Percentiles rank a stretch among this genome's conserved stretches.
These are phyloP conservation scores for Candida jianshihensis DNA, from an alignment of 805 yeast genomes.

Conservation along the genomic window DNA sequence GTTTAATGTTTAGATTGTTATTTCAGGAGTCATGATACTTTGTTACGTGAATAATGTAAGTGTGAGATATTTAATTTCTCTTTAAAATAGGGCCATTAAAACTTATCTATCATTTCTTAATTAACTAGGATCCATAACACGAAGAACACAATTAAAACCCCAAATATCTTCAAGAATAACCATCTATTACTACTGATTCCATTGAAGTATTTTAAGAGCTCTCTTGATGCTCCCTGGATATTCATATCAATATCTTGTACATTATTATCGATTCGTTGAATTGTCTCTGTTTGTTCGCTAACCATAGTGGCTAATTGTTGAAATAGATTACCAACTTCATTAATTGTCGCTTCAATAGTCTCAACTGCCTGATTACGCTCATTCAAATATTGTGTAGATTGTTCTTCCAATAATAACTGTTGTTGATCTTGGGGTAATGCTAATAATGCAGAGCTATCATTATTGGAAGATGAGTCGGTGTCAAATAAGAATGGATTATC, in stretches of 20 bases:
- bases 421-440: slow-evolving; percentile 86
- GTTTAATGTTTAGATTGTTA: no score
- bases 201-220: slow-evolving; percentile 82
- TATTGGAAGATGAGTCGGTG: slow-evolving; percentile 10
- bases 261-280: slow-evolving; percentile 90
- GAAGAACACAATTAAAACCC: slow-evolving; percentile 72
- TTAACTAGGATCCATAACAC: slow-evolving; percentile 74
- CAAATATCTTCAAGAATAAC: slow-evolving; percentile 86
- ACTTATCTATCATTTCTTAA: slow-evolving; percentile 18
- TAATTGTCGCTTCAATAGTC: slow-evolving; percentile 93
- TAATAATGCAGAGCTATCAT: slow-evolving; percentile 31
- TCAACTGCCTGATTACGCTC: slow-evolving; percentile 89
- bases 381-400: slow-evolving; percentile 64
- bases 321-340: slow-evolving; percentile 91
- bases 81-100: background rate
- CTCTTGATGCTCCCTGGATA: slow-evolving; percentile 91
- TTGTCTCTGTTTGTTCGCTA: slow-evolving; percentile 93
- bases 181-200: slow-evolving; percentile 85
- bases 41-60: no score
- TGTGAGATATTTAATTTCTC: no score
- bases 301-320: slow-evolving; percentile 97
- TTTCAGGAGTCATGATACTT: no score
- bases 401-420: slow-evolving; percentile 77
- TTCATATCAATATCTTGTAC: slow-evolving; percentile 90
- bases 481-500: slow-evolving; percentile 33